Evolutionary conservation across 2,329 filamentous ascomycete species (phyloP).

Genomic region (Aspergillus sergii): DNA sequence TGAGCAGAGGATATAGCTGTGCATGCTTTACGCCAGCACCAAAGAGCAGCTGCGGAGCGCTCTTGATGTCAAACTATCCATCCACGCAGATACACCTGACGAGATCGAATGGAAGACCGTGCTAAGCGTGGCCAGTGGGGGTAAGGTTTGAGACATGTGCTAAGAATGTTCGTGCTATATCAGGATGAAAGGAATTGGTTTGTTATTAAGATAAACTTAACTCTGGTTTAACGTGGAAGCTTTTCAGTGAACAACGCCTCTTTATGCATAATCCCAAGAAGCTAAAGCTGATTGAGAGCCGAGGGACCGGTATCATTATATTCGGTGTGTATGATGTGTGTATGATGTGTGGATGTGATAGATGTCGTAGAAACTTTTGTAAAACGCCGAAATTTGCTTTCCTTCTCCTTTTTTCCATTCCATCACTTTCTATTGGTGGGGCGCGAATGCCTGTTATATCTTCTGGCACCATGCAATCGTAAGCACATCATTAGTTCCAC

Average conservation of each 20-base stretch:
- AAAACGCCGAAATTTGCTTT: neutral
- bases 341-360: neutral
- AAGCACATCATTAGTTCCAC: neutral
- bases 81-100: conserved; percentile 9
- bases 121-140: conserved; percentile 4
- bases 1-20: conserved; percentile 33
- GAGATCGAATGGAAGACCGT: conserved; percentile 11
- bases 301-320: neutral
- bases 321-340: neutral
- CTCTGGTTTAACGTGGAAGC: neutral
- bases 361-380: neutral
- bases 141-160: neutral
- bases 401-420: neutral
- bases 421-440: neutral
- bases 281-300: neutral
- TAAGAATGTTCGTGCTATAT: neutral
- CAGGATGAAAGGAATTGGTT: neutral
- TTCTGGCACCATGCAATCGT: neutral
- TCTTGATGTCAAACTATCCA: neutral
- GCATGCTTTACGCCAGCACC: conserved; percentile 11
- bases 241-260: neutral
- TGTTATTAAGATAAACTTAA: neutral
- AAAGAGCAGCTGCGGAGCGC: conserved; percentile 8
- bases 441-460: neutral
- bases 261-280: neutral